Percentiles rank a stretch among this genome's conserved stretches.
These are phyloP conservation scores for Rhododendron simsii DNA, from an alignment of 148 eudicot species.

Conservation along the genomic window DNA sequence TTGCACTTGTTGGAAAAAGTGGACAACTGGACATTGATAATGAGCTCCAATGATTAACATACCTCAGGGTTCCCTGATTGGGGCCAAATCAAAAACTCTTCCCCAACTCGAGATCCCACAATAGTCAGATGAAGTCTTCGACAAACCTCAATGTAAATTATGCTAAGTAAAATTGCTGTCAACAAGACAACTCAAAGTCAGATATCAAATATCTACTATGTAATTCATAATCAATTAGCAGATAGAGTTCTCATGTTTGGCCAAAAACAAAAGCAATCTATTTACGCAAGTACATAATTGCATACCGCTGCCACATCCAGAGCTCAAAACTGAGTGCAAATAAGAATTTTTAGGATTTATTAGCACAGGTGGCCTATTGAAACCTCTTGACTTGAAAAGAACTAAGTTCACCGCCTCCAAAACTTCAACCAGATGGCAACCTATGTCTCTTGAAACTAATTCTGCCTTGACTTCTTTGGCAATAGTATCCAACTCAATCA, in stretches of 20 bases:
- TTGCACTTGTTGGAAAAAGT: not conserved
- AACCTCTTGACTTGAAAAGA: constrained; percentile 68
- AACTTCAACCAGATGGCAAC: constrained; percentile 81
- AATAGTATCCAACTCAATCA: constrained; percentile 69
- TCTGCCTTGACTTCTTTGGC: constrained; percentile 83
- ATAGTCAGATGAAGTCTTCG: constrained; percentile 86
- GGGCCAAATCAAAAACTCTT: constrained; percentile 96
- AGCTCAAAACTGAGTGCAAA: constrained; percentile 70
- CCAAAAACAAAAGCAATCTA: not conserved
- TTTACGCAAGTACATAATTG: constrained; percentile 7
- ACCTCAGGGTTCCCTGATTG: constrained; percentile 80
- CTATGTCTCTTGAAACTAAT: constrained; percentile 77
- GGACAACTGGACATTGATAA: not conserved
- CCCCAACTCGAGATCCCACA: constrained; percentile 92
- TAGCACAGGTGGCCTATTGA: constrained; percentile 62
- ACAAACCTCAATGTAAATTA: constrained; percentile 86
- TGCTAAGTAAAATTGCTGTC: constrained; percentile 84
- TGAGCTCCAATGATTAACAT: constrained; percentile 11
- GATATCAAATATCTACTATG: constrained; percentile 2
- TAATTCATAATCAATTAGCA: not conserved
- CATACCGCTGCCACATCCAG: constrained; percentile 72
- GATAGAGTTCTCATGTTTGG: not conserved
- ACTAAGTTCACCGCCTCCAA: constrained; percentile 88
- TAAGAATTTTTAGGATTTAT: constrained; percentile 74
- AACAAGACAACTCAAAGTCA: constrained; percentile 19